Conservation (phyloP, 2,329 filamentous ascomycete genomes). For the Graphiopsis chlorocephala region DNA sequence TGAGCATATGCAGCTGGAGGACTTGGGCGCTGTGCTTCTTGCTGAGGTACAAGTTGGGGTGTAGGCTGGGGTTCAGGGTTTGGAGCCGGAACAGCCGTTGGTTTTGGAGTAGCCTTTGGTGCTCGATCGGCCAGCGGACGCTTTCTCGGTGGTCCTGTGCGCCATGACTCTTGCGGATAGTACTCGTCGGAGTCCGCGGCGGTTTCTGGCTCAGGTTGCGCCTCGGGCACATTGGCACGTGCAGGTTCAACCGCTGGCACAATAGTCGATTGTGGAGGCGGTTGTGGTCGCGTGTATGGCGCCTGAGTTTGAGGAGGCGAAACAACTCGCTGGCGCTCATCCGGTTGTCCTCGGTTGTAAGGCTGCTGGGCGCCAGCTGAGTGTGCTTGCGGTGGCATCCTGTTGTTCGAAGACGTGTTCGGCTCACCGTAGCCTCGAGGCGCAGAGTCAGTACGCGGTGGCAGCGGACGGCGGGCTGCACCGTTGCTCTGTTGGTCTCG, state of each 20-base stretch:
- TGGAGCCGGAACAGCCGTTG: neutral
- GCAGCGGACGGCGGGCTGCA: neutral
- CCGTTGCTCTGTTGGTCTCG: neutral
- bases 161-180: slow-evolving; percentile 1
- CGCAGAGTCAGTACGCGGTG: neutral
- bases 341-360: neutral
- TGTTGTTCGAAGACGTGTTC: neutral
- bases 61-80: neutral
- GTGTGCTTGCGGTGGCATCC: neutral
- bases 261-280: neutral
- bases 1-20: neutral
- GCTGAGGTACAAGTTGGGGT: neutral
- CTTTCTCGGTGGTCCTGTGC: slow-evolving; percentile 1
- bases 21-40: neutral
- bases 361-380: neutral
- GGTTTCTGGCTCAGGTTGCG: neutral
- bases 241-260: neutral
- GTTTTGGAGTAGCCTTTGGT: neutral
- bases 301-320: neutral
- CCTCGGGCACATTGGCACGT: neutral
- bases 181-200: neutral
- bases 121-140: neutral
- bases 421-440: neutral
- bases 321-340: neutral
- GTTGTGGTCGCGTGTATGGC: neutral